These are phyloP conservation scores for Pythium brachiatum DNA, from an alignment of 352 stramenopile species.

Conservation along the genomic window DNA sequence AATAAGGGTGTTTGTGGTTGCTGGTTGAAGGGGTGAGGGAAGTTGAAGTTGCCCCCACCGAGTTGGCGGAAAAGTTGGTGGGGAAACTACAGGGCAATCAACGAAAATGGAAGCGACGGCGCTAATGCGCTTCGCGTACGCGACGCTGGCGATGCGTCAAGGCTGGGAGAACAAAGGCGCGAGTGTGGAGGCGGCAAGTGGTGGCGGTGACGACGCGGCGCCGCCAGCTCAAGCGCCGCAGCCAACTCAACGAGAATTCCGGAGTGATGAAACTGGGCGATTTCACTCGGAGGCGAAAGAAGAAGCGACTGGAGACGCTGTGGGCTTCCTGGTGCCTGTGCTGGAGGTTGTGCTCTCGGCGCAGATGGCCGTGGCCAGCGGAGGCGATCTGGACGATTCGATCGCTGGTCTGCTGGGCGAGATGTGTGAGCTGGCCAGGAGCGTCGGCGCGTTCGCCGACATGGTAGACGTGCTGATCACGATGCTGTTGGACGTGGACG, in stretches of 20 bases:
- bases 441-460: slow-evolving; percentile 6
- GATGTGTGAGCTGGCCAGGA: slow-evolving; percentile 7
- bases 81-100: slow-evolving; percentile 1
- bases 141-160: slow-evolving; percentile 32
- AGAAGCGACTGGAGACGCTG: not conserved
- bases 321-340: not conserved
- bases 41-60: slow-evolving; percentile 28
- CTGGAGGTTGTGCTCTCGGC: slow-evolving; percentile 5
- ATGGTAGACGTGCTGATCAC: slow-evolving; percentile 14
- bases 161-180: slow-evolving; percentile 13
- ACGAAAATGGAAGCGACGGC: slow-evolving; percentile 10
- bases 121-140: slow-evolving; percentile 31
- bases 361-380: slow-evolving; percentile 3
- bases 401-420: not conserved
- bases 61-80: slow-evolving; percentile 15
- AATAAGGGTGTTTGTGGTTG: not conserved
- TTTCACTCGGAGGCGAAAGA: not conserved
- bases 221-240: not conserved
- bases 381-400: not conserved
- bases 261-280: not conserved
- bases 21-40: not conserved
- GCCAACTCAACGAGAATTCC: not conserved
- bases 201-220: not conserved
- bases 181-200: not conserved
- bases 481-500: slow-evolving; percentile 8